Evolutionary conservation across 306 rosid genomes (phyloP), one percentile per base, ranked within the genome.

Genomic region (Vigna unguiculata): DNA sequence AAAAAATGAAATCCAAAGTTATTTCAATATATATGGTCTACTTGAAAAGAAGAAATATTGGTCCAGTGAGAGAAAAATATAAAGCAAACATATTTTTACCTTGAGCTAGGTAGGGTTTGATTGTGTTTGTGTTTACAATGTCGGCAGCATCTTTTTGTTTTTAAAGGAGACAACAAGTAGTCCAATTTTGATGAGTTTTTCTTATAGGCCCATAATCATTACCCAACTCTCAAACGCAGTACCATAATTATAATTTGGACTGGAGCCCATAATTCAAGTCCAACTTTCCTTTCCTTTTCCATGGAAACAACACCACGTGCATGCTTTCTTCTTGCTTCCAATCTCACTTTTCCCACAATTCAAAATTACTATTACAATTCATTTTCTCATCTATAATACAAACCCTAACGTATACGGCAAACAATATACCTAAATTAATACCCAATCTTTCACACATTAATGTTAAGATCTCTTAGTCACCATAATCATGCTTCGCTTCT

Each of bases 331-430:
- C 72, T 67, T 67, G 55, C 72, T 67, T 67, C 40, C 55, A 45
- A 24, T 14, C 0, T 4, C 72, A 43, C 40, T 7, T 45, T 41
- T 28, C 52, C 41, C 48, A 64, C 1, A 64, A 20, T 10, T 17
- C 2, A 32, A 36, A 63, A 34, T 34, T 5, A 32, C 6, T 4
- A 5, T 4, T 6, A 48, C 76, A 57, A 10, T 16, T 59, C 24
- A 62, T 59, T 70, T 36, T 21, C 14, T 75, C 20, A 65, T 69
- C 20, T 11, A 48, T 49, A 6, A 47, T n/a, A 34, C 71, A 36
- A 34, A 78, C 84, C 84, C 58, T 81, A 71, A 20, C 81, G 73
- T 75, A 75, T n/a, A 81, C 81, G 77, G 81, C 84, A 81, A 75
- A 68, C 57, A 67, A 60, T 13, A 24, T 3, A 11, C 14, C 41